Percentiles rank a stretch among this genome's conserved stretches.
These are phyloP conservation scores for Polygonum maritimum DNA, from an alignment of 148 eudicot genomes.

Conservation along the genomic window DNA sequence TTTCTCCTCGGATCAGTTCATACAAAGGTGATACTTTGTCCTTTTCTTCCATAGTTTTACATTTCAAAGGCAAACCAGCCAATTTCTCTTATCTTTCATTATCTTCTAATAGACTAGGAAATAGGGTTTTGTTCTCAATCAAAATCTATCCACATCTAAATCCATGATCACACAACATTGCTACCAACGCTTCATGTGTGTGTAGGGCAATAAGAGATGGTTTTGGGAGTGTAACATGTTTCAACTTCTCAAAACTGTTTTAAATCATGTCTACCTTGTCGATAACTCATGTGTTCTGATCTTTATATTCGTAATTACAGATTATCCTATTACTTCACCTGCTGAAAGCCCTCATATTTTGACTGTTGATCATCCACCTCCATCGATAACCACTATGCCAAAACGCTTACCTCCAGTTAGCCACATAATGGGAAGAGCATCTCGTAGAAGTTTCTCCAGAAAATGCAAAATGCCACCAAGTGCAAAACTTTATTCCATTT, in stretches of 20 bases:
- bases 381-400: conserved; percentile 38
- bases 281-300: background rate
- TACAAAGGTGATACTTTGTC: conserved; percentile 35
- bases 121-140: background rate
- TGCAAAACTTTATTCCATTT: conserved; percentile 56
- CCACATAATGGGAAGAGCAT: conserved; percentile 23
- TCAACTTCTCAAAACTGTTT: background rate
- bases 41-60: background rate
- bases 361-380: conserved; percentile 29
- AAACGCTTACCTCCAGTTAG: conserved; percentile 32
- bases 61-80: background rate
- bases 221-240: background rate
- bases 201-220: background rate
- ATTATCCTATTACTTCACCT: conserved; percentile 27
- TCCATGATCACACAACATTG: background rate
- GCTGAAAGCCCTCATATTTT: conserved; percentile 36
- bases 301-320: conserved; percentile 8
- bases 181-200: background rate
- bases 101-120: background rate
- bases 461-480: conserved; percentile 42
- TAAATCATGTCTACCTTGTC: background rate
- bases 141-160: background rate
- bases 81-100: background rate
- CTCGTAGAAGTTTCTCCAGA: conserved; percentile 56
- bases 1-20: conserved; percentile 42